Percentiles rank a stretch among this genome's conserved stretches.
phyloP scores from a whole-genome alignment of 306 rosid genomes.

The Vigna angularis region DNA sequence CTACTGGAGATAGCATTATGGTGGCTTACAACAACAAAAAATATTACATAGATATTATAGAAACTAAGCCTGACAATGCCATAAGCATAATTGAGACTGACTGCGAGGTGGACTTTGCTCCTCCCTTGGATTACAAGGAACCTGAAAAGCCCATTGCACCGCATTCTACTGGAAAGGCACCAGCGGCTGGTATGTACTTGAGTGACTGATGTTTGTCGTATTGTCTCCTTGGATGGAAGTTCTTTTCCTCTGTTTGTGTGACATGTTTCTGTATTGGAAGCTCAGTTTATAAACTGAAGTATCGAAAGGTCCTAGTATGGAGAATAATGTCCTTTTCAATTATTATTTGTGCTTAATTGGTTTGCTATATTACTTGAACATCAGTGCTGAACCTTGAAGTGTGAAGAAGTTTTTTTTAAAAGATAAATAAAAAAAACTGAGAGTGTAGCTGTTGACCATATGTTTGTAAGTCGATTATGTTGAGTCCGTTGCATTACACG shows the following conservation, averaged over 20 bases:
- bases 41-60: conserved; percentile 91
- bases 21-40: conserved; percentile 97
- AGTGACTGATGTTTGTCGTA: conserved; percentile 35
- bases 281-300: conserved; percentile 26
- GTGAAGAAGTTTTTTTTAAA: not conserved
- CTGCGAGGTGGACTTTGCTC: conserved; percentile 99
- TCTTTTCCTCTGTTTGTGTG: not conserved
- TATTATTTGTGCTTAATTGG: not conserved
- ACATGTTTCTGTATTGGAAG: conserved; percentile 9
- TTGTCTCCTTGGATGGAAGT: not conserved
- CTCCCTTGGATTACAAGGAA: conserved; percentile 98
- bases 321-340: conserved; percentile 6
- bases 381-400: not conserved
- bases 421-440: not conserved
- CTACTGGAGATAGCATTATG: conserved; percentile 97
- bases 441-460: conserved; percentile 21
- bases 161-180: conserved; percentile 61
- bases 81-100: conserved; percentile 97
- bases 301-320: not conserved
- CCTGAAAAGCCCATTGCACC: conserved; percentile 74
- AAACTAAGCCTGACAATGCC: conserved; percentile 86
- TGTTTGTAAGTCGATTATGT: conserved; percentile 25
- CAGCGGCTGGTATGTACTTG: conserved; percentile 59
- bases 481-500: no score
- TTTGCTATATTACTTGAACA: conserved; percentile 18